These are phyloP conservation scores for Fusarium vanettenii DNA, from an alignment of 2,329 filamentous ascomycete species.

Conservation along the genomic window DNA sequence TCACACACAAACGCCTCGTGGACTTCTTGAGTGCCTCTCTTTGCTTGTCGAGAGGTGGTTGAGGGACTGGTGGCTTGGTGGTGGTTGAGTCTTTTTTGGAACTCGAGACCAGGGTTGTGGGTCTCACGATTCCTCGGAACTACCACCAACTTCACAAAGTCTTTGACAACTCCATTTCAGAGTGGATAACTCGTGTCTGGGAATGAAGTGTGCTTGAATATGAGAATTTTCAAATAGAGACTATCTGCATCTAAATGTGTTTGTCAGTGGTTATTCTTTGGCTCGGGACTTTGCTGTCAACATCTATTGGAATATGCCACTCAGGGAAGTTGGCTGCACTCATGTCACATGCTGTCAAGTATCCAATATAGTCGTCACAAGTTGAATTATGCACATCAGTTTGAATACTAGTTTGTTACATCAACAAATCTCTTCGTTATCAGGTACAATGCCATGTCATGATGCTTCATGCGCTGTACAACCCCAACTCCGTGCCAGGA, in stretches of 20 bases:
- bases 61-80: background rate
- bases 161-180: background rate
- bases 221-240: background rate
- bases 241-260: background rate
- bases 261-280: background rate
- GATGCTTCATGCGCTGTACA: conserved; percentile 6
- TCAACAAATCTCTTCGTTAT: background rate
- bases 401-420: background rate
- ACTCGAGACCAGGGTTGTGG: background rate
- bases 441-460: conserved; percentile 9
- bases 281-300: background rate
- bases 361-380: background rate
- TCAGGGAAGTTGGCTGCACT: background rate
- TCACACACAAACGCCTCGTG: background rate
- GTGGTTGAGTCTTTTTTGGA: background rate
- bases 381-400: background rate
- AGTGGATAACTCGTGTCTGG: background rate
- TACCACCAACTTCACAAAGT: background rate
- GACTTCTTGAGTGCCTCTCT: background rate
- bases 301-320: background rate
- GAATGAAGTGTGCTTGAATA: background rate
- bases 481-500: conserved; percentile 31
- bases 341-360: background rate
- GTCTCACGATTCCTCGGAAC: background rate
- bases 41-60: background rate